Evolutionary conservation across 2,329 filamentous ascomycete species (phyloP).

Genomic region (Polychaeton citri): DNA sequence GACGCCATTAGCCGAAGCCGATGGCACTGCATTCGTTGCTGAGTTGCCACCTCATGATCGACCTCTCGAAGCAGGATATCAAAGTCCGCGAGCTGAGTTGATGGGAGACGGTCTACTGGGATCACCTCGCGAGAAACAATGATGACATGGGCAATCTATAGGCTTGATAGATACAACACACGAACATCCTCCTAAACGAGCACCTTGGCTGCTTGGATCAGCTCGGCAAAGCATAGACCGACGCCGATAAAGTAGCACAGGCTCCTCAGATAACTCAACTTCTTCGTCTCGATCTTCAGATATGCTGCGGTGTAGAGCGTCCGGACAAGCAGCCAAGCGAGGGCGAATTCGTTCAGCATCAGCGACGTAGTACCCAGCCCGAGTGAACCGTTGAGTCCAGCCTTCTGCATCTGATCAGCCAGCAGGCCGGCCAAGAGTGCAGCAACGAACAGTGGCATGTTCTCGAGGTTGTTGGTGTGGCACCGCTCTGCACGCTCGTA

Average conservation of each 20-base stretch:
- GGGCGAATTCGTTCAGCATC: constrained; percentile 23
- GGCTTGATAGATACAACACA: no score
- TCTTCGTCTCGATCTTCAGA: constrained; percentile 16
- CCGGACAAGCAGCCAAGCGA: constrained; percentile 23
- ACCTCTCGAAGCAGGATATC: not conserved
- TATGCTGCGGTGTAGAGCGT: constrained; percentile 26
- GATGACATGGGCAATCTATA: no score
- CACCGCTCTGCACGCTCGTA: constrained; percentile 34
- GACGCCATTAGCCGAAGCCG: not conserved
- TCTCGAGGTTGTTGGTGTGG: constrained; percentile 34
- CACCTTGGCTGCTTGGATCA: no score
- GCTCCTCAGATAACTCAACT: constrained; percentile 14
- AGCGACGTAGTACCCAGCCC: constrained; percentile 15
- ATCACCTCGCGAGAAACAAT: no score
- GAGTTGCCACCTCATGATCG: not conserved
- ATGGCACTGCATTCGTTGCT: not conserved
- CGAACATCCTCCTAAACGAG: no score
- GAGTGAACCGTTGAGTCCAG: constrained; percentile 12
- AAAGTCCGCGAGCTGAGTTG: not conserved
- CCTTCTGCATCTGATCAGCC: constrained; percentile 21
- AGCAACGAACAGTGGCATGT: constrained; percentile 31
- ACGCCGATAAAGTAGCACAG: constrained; percentile 17
- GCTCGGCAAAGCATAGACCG: no score
- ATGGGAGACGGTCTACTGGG: no score
- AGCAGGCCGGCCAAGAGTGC: constrained; percentile 31